These are phyloP conservation scores for Aristolochia contorta DNA, from an alignment of 164 flowering plant species.

Conservation along the genomic window DNA sequence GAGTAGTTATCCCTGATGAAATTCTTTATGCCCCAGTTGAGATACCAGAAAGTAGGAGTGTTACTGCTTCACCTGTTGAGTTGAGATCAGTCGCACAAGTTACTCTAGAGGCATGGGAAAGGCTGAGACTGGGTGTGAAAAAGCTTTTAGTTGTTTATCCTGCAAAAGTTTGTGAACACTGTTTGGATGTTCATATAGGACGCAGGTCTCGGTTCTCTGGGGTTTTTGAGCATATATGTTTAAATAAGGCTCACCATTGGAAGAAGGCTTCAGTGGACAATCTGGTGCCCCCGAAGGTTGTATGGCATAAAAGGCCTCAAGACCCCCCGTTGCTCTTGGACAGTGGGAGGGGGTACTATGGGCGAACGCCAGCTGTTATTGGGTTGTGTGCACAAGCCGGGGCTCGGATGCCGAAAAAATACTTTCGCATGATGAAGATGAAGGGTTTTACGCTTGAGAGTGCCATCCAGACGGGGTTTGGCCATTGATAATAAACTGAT, in stretches of 20 bases:
- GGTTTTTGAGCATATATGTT: slow-evolving; percentile 60
- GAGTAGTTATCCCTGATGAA: slow-evolving; percentile 32
- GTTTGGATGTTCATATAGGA: slow-evolving; percentile 89
- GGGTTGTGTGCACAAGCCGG: slow-evolving; percentile 75
- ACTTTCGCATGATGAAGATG: slow-evolving; percentile 62
- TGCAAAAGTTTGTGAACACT: slow-evolving; percentile 65
- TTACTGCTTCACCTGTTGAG: slow-evolving; percentile 18
- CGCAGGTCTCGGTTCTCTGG: slow-evolving; percentile 84
- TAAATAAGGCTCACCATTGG: slow-evolving; percentile 84
- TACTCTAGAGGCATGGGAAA: slow-evolving; percentile 83
- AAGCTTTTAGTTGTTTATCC: slow-evolving; percentile 67
- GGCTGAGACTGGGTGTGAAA: slow-evolving; percentile 50
- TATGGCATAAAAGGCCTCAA: slow-evolving; percentile 74
- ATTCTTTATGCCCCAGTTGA: slow-evolving; percentile 3
- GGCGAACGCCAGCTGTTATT: slow-evolving; percentile 87
- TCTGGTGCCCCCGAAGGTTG: slow-evolving; percentile 65
- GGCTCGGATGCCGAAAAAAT: slow-evolving; percentile 44
- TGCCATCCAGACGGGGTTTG: neutral
- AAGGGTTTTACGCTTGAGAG: slow-evolving; percentile 38
- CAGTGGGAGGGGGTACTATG: slow-evolving; percentile 58
- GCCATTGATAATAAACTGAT: no score
- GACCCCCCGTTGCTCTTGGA: slow-evolving; percentile 67
- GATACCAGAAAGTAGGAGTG: neutral
- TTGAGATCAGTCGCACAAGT: slow-evolving; percentile 26
- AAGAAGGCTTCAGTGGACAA: slow-evolving; percentile 70